phyloP scores from a whole-genome alignment of 768 basidiomycete genomes.

The Leccinum disarticulatum region DNA sequence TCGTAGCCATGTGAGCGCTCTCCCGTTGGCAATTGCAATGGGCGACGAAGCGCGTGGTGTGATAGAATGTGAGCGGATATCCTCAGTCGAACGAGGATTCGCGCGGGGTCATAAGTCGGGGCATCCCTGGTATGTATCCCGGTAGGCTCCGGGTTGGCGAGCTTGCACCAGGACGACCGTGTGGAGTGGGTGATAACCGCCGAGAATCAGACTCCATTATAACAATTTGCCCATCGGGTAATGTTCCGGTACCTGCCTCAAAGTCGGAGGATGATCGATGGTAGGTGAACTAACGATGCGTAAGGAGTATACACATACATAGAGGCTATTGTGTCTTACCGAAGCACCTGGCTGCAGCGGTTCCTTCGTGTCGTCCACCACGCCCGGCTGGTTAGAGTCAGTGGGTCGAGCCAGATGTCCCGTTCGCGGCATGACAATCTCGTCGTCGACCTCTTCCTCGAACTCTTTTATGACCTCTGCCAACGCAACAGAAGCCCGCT shows the following conservation, averaged over 20 bases:
- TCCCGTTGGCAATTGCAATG: constrained; percentile 37
- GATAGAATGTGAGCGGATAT: constrained; percentile 64
- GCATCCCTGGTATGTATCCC: constrained; percentile 90
- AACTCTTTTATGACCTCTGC: constrained; percentile 77
- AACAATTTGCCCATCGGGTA: constrained; percentile 52
- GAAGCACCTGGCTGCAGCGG: constrained; percentile 17
- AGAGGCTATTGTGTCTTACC: constrained; percentile 22
- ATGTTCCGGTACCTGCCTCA: constrained; percentile 71
- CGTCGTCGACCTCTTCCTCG: constrained; percentile 72
- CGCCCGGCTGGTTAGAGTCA: constrained; percentile 27
- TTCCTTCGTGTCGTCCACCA: constrained; percentile 20
- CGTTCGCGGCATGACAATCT: constrained; percentile 72
- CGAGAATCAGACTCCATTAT: constrained; percentile 48
- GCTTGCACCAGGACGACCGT: constrained; percentile 47
- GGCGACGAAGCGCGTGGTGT: constrained; percentile 82
- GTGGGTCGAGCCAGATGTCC: constrained; percentile 42
- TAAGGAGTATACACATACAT: constrained; percentile 21
- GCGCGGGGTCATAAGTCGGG: constrained; percentile 84
- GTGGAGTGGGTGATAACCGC: constrained; percentile 61
- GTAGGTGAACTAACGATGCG: constrained; percentile 19
- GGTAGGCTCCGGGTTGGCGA: constrained; percentile 53
- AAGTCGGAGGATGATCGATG: constrained; percentile 42
- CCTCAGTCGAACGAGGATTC: constrained; percentile 68
- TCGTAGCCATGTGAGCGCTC: constrained; percentile 36
- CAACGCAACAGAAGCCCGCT: constrained; percentile 67